Percentiles rank a stretch among this genome's conserved stretches.
These are phyloP conservation scores for Pleurotus cornucopiae DNA, from an alignment of 768 basidiomycete genomes.

Conservation along the genomic window DNA sequence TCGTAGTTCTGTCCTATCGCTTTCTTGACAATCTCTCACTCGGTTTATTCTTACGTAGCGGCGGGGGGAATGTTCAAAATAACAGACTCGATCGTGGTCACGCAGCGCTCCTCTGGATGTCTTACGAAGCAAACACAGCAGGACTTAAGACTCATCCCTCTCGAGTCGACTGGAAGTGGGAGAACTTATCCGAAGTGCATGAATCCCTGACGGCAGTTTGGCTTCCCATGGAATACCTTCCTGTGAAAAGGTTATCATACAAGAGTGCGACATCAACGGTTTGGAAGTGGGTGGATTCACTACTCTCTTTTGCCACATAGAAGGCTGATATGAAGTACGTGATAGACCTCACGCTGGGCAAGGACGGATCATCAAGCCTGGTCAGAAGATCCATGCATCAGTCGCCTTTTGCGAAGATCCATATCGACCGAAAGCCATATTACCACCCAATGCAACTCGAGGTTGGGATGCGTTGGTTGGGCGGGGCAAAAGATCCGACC, in stretches of 20 bases:
- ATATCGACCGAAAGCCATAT: constrained; percentile 7
- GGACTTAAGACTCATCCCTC: constrained; percentile 11
- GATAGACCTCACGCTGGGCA: background rate
- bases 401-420: constrained; percentile 3
- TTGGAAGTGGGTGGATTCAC: background rate
- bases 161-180: constrained; percentile 5
- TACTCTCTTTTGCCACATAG: too few relatives aligned
- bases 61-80: constrained; percentile 7
- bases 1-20: constrained; percentile 9
- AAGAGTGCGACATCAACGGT: background rate
- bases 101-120: constrained; percentile 13
- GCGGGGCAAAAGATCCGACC: background rate
- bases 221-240: constrained; percentile 5
- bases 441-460: background rate
- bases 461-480: background rate
- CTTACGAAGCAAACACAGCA: constrained; percentile 12
- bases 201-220: constrained; percentile 2
- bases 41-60: constrained; percentile 6
- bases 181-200: background rate
- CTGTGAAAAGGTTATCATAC: background rate
- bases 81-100: background rate
- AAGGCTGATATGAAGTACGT: too few relatives aligned
- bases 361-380: constrained; percentile 2
- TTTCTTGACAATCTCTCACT: constrained; percentile 10
- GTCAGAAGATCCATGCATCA: constrained; percentile 13